Evolutionary conservation across 352 stramenopile genomes (phyloP).

Genomic region (Elongisporangium prolatum): DNA sequence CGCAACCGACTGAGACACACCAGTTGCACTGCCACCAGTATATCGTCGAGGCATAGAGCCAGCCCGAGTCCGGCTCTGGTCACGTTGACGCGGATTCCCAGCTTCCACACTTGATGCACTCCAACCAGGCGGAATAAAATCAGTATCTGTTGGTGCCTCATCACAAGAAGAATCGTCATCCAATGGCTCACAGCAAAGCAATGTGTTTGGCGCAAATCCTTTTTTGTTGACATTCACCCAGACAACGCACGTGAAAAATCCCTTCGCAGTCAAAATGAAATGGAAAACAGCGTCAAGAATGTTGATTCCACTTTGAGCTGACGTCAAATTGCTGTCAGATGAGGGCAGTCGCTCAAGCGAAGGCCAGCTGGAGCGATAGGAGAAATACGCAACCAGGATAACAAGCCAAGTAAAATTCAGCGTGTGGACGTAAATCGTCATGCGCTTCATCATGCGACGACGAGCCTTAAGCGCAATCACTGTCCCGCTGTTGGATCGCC

Average conservation of each 20-base stretch:
- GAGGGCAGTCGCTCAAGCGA: slow-evolving; percentile 32
- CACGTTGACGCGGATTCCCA: neutral
- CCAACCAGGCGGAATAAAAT: slow-evolving; percentile 1
- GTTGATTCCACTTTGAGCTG: slow-evolving; percentile 17
- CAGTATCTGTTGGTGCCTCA: neutral
- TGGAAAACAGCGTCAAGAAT: slow-evolving; percentile 45
- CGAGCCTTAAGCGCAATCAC: slow-evolving; percentile 66
- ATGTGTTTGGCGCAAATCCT: slow-evolving; percentile 33
- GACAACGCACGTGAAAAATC: slow-evolving; percentile 56
- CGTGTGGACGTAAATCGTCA: slow-evolving; percentile 67
- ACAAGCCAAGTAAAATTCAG: slow-evolving; percentile 64
- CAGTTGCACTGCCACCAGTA: neutral
- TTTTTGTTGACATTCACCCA: slow-evolving; percentile 64
- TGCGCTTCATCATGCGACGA: slow-evolving; percentile 69
- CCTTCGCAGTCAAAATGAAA: slow-evolving; percentile 57
- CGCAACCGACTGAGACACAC: neutral
- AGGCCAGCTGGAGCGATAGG: slow-evolving; percentile 39
- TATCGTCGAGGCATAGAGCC: neutral
- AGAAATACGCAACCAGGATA: slow-evolving; percentile 53
- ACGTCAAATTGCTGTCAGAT: neutral
- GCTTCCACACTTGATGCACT: slow-evolving; percentile 6
- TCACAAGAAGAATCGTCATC: neutral
- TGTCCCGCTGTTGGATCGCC: slow-evolving; percentile 71
- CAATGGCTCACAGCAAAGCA: slow-evolving; percentile 18
- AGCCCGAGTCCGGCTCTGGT: neutral